Evolutionary conservation across 495 filamentous ascomycete species (phyloP).

Genomic region (Trichoderma virens): DNA sequence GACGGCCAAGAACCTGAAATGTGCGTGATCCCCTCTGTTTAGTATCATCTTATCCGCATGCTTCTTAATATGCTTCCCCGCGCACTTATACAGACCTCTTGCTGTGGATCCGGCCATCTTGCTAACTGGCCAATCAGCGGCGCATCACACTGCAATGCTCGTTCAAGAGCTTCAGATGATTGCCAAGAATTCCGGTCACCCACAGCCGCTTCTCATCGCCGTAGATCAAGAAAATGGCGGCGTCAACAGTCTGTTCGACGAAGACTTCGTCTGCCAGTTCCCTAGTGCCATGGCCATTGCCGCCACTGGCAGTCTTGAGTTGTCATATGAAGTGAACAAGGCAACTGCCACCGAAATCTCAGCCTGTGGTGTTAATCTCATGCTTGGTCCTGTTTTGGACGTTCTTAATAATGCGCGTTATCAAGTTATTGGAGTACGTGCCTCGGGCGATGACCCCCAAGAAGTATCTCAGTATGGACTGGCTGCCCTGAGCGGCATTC

Average conservation of each 20-base stretch:
- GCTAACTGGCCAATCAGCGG: constrained; percentile 45
- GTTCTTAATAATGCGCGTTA: constrained; percentile 82
- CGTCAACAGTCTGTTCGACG: constrained; percentile 88
- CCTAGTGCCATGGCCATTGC: constrained; percentile 87
- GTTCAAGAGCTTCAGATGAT: constrained; percentile 82
- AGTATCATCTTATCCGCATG: background rate
- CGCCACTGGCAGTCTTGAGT: constrained; percentile 67
- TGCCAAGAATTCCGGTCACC: constrained; percentile 78
- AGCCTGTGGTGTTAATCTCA: constrained; percentile 83
- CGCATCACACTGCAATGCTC: constrained; percentile 71
- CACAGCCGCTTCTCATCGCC: constrained; percentile 74
- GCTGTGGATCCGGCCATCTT: background rate
- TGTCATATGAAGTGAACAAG: constrained; percentile 75
- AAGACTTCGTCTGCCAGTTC: constrained; percentile 84
- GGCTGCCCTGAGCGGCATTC: constrained; percentile 81
- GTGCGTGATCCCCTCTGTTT: constrained; percentile 34
- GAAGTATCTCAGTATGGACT: constrained; percentile 83
- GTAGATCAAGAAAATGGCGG: constrained; percentile 92
- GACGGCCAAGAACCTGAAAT: constrained; percentile 87
- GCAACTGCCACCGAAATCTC: constrained; percentile 81
- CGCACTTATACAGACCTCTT: background rate
- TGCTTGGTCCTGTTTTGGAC: constrained; percentile 83
- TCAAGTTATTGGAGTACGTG: constrained; percentile 77
- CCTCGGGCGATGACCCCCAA: constrained; percentile 78
- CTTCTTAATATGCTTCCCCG: background rate